Evolutionary conservation across 2,329 filamentous ascomycete genomes (phyloP).

Genomic region (Albophoma yamanashiensis): DNA sequence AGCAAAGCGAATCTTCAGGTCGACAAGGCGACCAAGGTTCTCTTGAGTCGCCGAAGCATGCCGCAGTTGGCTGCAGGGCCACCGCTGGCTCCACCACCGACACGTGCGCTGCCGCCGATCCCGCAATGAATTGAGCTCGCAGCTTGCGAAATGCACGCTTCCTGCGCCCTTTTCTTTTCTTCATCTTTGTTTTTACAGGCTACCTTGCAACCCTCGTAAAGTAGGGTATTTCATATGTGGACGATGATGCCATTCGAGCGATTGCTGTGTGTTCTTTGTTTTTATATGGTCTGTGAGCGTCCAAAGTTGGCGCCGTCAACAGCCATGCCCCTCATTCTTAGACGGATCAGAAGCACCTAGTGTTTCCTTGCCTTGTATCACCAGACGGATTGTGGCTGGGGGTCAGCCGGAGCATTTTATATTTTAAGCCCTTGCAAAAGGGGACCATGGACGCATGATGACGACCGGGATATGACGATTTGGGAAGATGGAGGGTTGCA

Average conservation of each 20-base stretch:
- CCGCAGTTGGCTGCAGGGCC: conserved; percentile 37
- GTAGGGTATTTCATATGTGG: background rate
- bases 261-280: background rate
- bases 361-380: background rate
- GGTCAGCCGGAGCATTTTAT: background rate
- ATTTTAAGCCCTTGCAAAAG: background rate
- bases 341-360: background rate
- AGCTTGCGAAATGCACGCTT: background rate
- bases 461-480: background rate
- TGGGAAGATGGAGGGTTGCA: background rate
- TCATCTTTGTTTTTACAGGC: background rate
- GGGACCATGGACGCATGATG: background rate
- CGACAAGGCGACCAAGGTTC: conserved; percentile 10
- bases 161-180: background rate
- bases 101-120: conserved; percentile 42
- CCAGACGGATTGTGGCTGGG: background rate
- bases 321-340: background rate
- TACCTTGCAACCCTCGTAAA: background rate
- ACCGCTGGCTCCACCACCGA: conserved; percentile 44
- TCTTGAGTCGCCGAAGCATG: conserved; percentile 35
- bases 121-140: conserved; percentile 20
- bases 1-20: conserved; percentile 11
- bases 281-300: background rate
- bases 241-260: background rate
- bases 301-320: background rate